These are phyloP conservation scores for Hypoxylon rubiginosum DNA, from an alignment of 2,329 filamentous ascomycete species.

Conservation along the genomic window DNA sequence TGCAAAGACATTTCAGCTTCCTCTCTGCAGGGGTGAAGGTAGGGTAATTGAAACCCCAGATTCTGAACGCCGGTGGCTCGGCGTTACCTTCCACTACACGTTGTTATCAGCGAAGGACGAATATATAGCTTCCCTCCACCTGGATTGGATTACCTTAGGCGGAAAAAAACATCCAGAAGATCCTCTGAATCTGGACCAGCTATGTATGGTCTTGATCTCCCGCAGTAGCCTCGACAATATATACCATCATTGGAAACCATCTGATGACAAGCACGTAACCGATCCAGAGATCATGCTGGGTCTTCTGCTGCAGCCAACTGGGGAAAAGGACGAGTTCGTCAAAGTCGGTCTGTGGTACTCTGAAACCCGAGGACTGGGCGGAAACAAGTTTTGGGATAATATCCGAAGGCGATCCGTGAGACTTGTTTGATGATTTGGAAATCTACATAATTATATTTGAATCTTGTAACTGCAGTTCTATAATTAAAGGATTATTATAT, in stretches of 20 bases:
- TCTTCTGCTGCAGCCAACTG: constrained; percentile 8
- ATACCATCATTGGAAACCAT: not conserved
- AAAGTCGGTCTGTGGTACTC: constrained; percentile 18
- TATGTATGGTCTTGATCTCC: constrained; percentile 8
- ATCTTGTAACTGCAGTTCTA: too few relatives aligned
- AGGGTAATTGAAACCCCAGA: constrained; percentile 1
- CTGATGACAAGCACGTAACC: not conserved
- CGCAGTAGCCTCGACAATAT: not conserved
- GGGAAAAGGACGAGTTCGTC: constrained; percentile 16
- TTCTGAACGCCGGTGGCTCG: constrained; percentile 1
- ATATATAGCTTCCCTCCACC: constrained; percentile 10
- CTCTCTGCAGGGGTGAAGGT: not conserved
- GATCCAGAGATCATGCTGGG: constrained; percentile 11
- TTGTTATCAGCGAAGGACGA: constrained; percentile 2
- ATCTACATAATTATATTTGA: too few relatives aligned
- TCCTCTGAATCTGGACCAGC: constrained; percentile 3
- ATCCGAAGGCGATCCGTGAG: constrained; percentile 9
- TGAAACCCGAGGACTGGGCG: constrained; percentile 9
- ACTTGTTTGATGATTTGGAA: constrained; percentile 17
- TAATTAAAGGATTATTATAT: too few relatives aligned
- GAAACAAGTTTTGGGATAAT: constrained; percentile 19
- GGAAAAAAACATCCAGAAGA: not conserved
- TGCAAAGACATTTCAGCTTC: constrained; percentile 9
- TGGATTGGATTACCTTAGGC: constrained; percentile 10
- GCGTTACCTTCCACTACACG: not conserved